phyloP scores from a whole-genome alignment of 139 green algal species.

The Chlamydomonas asymmetrica region DNA sequence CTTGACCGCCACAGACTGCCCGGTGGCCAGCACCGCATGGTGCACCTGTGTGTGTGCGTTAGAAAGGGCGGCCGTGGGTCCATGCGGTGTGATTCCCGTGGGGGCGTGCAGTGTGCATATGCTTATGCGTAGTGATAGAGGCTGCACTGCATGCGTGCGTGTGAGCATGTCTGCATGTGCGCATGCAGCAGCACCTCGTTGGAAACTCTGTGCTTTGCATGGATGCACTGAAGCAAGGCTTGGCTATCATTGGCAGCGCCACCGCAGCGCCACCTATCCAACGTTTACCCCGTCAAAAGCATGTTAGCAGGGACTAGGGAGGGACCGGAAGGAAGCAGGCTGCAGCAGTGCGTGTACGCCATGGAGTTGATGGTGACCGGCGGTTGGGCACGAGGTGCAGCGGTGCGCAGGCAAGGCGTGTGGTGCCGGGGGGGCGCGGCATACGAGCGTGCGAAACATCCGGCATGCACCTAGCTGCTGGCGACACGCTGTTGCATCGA shows the following conservation, averaged over 20 bases:
- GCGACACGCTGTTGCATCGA: background rate
- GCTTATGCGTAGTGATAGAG: background rate
- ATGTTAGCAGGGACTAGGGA: no score
- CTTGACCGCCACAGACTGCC: slow-evolving; percentile 78
- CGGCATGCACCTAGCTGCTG: background rate
- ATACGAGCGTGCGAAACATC: background rate
- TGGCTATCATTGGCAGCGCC: no score
- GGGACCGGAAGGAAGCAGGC: no score
- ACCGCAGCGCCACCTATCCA: no score
- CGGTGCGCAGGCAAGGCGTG: background rate
- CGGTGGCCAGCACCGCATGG: slow-evolving; percentile 55
- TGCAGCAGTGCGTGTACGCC: no score
- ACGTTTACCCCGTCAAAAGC: no score
- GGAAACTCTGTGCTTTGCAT: background rate
- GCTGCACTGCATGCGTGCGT: background rate
- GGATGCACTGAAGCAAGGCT: background rate
- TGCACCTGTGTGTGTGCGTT: no score
- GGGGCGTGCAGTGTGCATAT: background rate
- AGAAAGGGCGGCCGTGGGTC: no score
- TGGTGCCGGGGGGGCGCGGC: background rate
- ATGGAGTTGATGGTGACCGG: background rate
- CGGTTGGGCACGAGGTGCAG: background rate
- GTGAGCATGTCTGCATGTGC: no score
- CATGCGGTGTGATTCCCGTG: no score
- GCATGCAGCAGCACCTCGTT: background rate